Percentiles rank a stretch among this genome's conserved stretches.
These are phyloP conservation scores for Cochlearia excelsa DNA, from an alignment of 345 rosid species.

Conservation along the genomic window DNA sequence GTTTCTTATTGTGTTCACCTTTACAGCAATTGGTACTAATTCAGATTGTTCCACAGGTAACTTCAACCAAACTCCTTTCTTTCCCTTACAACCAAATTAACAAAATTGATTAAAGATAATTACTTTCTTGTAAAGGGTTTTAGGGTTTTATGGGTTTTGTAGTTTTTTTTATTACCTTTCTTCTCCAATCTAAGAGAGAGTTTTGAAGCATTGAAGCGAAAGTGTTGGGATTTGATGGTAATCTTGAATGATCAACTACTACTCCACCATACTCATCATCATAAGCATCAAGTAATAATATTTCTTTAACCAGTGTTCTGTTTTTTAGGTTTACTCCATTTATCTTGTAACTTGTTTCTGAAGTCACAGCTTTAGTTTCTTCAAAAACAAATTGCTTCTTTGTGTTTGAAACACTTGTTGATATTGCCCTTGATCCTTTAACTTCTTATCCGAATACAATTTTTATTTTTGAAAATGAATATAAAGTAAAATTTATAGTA, in stretches of 20 bases:
- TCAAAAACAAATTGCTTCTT: slow-evolving; percentile 38
- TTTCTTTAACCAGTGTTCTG: slow-evolving; percentile 39
- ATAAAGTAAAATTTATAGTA: too few relatives aligned
- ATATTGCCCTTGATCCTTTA: slow-evolving; percentile 33
- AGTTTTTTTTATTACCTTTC: slow-evolving; percentile 40
- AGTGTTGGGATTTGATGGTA: slow-evolving; percentile 49
- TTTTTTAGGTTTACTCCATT: slow-evolving; percentile 35
- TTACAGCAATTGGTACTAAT: slow-evolving; percentile 76
- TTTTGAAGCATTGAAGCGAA: slow-evolving; percentile 51
- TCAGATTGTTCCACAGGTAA: slow-evolving; percentile 64
- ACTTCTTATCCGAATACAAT: slow-evolving; percentile 16
- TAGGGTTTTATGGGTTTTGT: neutral
- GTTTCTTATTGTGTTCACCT: slow-evolving; percentile 41
- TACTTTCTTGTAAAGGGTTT: neutral
- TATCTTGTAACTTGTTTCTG: slow-evolving; percentile 38
- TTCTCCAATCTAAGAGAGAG: slow-evolving; percentile 69
- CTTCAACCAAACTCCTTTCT: slow-evolving; percentile 87
- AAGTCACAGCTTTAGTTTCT: slow-evolving; percentile 38
- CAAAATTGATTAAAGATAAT: neutral
- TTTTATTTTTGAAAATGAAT: too few relatives aligned
- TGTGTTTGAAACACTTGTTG: slow-evolving; percentile 41
- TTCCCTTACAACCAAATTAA: slow-evolving; percentile 48
- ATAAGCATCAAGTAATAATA: slow-evolving; percentile 48
- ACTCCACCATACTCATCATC: slow-evolving; percentile 87
- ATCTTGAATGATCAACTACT: slow-evolving; percentile 58